Percentiles rank a stretch among this genome's conserved stretches.
Conservation (phyloP, 768 basidiomycete genomes). For the Amyloporia xantha region DNA sequence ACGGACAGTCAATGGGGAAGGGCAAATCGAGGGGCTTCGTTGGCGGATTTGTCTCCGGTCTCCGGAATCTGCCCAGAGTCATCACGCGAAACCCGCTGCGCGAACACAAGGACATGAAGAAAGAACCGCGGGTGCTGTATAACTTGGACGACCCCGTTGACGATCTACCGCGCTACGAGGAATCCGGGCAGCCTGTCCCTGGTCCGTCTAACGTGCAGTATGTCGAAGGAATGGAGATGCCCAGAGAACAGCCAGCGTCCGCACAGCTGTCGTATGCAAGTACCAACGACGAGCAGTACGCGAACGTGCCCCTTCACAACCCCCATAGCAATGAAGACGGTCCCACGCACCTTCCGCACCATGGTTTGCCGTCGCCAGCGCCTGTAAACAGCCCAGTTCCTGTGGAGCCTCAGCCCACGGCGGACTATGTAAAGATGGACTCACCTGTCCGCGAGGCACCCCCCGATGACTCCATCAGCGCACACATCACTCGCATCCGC, state of each 20-base stretch:
- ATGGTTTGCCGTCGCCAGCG: constrained; percentile 5
- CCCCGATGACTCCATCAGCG: constrained; percentile 23
- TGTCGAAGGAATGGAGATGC: constrained; percentile 10
- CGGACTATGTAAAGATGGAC: constrained; percentile 32
- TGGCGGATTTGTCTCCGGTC: constrained; percentile 19
- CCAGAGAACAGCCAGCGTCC: background rate
- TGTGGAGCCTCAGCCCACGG: constrained; percentile 23
- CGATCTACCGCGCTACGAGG: constrained; percentile 14
- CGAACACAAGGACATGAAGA: constrained; percentile 12
- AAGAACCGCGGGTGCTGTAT: constrained; percentile 7
- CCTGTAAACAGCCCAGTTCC: constrained; percentile 19
- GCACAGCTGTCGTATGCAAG: background rate
- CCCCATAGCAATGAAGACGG: background rate
- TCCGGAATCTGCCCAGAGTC: constrained; percentile 14
- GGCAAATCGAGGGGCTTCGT: constrained; percentile 17
- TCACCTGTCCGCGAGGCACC: constrained; percentile 15
- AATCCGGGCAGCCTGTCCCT: constrained; percentile 11
- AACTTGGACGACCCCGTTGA: background rate
- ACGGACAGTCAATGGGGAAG: constrained; percentile 3
- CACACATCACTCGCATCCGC: constrained; percentile 24
- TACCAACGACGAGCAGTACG: background rate
- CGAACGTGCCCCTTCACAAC: constrained; percentile 1
- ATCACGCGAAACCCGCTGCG: constrained; percentile 9
- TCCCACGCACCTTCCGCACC: background rate
- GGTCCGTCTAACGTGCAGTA: constrained; percentile 13